Evolutionary conservation across 2,329 filamentous ascomycete genomes (phyloP).

Genomic region (Sarocladium kiliense): DNA sequence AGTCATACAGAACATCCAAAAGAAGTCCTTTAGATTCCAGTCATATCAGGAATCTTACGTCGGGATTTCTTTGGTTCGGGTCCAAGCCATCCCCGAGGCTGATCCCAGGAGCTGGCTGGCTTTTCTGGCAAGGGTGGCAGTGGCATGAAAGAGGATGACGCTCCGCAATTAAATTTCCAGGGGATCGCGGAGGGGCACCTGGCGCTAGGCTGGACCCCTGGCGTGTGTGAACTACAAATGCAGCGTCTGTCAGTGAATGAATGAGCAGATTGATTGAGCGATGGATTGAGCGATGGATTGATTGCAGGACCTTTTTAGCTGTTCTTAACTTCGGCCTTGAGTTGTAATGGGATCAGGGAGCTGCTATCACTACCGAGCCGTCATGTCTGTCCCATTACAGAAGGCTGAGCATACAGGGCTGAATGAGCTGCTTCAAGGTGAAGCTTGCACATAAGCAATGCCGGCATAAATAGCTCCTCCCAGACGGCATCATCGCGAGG

Average conservation of each 20-base stretch:
- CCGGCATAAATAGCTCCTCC: no score
- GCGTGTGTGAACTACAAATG: not conserved
- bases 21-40: no score
- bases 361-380: not conserved
- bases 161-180: slow-evolving; percentile 9
- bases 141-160: slow-evolving; percentile 5
- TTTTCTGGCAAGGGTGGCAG: not conserved
- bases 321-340: not conserved
- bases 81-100: slow-evolving; percentile 2
- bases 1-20: no score
- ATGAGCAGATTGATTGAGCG: not conserved
- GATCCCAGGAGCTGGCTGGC: not conserved
- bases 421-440: no score
- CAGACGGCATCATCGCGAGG: no score
- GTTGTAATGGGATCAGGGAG: not conserved
- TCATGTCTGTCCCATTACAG: not conserved
- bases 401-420: no score
- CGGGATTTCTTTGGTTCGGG: not conserved
- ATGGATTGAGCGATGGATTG: not conserved
- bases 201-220: slow-evolving; percentile 4
- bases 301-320: not conserved
- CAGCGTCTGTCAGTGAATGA: not conserved
- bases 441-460: no score
- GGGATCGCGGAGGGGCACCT: slow-evolving; percentile 4
- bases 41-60: no score